These are phyloP conservation scores for Epithemia pelagica DNA, from an alignment of 108 stramenopile genomes.

Conservation along the genomic window DNA sequence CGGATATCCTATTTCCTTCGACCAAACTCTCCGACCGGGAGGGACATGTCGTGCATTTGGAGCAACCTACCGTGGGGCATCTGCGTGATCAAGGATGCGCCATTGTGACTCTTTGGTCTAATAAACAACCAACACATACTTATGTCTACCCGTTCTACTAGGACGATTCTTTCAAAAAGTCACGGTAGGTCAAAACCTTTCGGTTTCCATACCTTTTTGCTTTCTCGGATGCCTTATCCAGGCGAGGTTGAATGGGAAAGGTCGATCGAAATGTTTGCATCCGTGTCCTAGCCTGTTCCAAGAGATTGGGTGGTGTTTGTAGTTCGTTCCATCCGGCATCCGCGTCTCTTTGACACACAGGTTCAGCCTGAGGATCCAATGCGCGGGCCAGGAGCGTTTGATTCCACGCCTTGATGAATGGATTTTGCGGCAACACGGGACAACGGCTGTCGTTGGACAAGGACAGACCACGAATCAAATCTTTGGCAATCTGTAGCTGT, in stretches of 20 bases:
- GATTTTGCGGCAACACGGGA: slow-evolving; percentile 37
- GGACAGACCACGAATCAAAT: slow-evolving; percentile 69
- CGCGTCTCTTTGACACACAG: slow-evolving; percentile 14
- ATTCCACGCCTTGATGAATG: slow-evolving; percentile 34
- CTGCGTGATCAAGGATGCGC: no score
- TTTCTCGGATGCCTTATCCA: neutral
- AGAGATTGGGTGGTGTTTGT: slow-evolving; percentile 16
- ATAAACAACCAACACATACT: no score
- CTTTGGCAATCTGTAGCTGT: slow-evolving; percentile 27
- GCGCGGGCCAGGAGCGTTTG: slow-evolving; percentile 40
- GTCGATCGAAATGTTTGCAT: slow-evolving; percentile 17
- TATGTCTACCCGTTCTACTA: no score
- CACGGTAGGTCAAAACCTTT: slow-evolving; percentile 6
- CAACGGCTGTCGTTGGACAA: slow-evolving; percentile 51
- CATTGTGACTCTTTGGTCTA: no score
- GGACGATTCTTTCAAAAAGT: slow-evolving; percentile 10
- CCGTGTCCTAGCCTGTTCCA: slow-evolving; percentile 14
- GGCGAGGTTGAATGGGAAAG: slow-evolving; percentile 16
- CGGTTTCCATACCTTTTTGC: neutral
- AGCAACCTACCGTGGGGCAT: no score
- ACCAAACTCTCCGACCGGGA: no score
- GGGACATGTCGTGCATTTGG: no score
- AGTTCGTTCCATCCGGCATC: slow-evolving; percentile 23
- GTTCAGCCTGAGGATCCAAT: slow-evolving; percentile 13
- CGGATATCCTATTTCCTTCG: no score